Base-by-base conservation (phyloP, 2,329 filamentous ascomycete species). In the Cercospora sp. region DNA sequence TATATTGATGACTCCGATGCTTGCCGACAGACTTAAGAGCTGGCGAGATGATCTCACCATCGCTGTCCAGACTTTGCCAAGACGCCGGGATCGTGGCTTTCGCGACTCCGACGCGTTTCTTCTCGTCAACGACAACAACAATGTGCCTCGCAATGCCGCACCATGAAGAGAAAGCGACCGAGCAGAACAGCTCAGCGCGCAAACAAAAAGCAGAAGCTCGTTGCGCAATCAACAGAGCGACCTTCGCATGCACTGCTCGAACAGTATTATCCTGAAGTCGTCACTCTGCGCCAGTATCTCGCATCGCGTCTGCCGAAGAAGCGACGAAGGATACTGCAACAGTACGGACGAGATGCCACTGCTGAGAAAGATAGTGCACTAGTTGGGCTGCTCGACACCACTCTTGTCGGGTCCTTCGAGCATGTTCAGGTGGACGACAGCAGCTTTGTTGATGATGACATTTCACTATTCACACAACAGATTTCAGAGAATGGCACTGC, bases 351-450 rank as follows among this genome's bases (percentile, higher is more conserved):
- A 55, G 69, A 69, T 65, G 59, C 28, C 13, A 12, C 26, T 5
- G 16, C 10, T n/a, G 53, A 69, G 5, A 23, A 20, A 12, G 69
- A 74, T 6, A 13, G 18, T 16, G 79, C 78, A 31, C 76, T 94
- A 10, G 83, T 82, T 4, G 76, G 77, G 2, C 79, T 94, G 28
- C 86, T 97, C 36, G 91, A 95, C 79, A 85, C 84, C 1, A 89
- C 88, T 0, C 78, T 95, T 16, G 85, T 97, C 48, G 91, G 90
- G 36, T 78, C 84, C 13, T 72, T 76, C 55, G 75, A 79, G 62
- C 71, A 77, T 26, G 72, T 86, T 16, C 31, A 65, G 8, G 33
- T 64, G 18, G 70, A 70, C 9, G 69, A 68, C 33, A 72, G 69
- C 66, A 71, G 68, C 61, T 76, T 71, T 26, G 73, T 79, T 30